Percentiles rank a stretch among this genome's conserved stretches.
These are phyloP conservation scores for Saccharomycopsis oosterbeekiorum DNA, from an alignment of 805 yeast genomes.

Conservation along the genomic window DNA sequence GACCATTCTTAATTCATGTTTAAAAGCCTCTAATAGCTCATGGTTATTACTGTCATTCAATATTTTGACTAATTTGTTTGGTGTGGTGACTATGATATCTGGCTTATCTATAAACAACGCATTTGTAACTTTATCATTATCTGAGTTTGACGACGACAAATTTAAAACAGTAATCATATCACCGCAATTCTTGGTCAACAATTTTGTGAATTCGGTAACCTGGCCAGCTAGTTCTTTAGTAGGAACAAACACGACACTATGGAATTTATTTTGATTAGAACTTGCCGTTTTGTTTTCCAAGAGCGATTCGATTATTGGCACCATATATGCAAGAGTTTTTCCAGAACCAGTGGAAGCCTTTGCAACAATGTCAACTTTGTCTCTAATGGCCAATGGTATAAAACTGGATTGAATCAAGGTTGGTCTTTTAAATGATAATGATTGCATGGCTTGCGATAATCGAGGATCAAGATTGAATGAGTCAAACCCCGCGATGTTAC, in stretches of 20 bases:
- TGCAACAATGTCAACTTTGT: conserved; percentile 90
- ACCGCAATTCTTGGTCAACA: conserved; percentile 62
- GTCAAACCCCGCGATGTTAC: conserved; percentile 54
- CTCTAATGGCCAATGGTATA: conserved; percentile 85
- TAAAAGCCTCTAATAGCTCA: conserved; percentile 24
- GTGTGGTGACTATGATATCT: conserved; percentile 78
- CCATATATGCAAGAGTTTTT: conserved; percentile 96
- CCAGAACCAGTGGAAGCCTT: conserved; percentile 99
- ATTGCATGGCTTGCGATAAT: conserved; percentile 71
- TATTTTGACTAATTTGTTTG: conserved; percentile 54
- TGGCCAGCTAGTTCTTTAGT: conserved; percentile 88
- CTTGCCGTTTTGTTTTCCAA: conserved; percentile 31
- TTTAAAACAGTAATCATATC: conserved; percentile 56
- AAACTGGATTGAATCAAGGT: conserved; percentile 85
- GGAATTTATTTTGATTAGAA: conserved; percentile 22
- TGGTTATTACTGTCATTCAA: conserved; percentile 31
- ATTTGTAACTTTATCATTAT: conserved; percentile 59
- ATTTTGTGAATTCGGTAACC: conserved; percentile 60
- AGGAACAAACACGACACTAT: conserved; percentile 75
- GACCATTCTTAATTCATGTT: conserved; percentile 27
- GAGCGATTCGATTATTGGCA: conserved; percentile 78
- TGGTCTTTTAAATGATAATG: conserved; percentile 73
- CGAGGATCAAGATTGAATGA: conserved; percentile 75
- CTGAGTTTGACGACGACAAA: conserved; percentile 44
- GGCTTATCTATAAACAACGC: conserved; percentile 68